Conservation (phyloP, 768 basidiomycete genomes). For the Lentinula boryana region DNA sequence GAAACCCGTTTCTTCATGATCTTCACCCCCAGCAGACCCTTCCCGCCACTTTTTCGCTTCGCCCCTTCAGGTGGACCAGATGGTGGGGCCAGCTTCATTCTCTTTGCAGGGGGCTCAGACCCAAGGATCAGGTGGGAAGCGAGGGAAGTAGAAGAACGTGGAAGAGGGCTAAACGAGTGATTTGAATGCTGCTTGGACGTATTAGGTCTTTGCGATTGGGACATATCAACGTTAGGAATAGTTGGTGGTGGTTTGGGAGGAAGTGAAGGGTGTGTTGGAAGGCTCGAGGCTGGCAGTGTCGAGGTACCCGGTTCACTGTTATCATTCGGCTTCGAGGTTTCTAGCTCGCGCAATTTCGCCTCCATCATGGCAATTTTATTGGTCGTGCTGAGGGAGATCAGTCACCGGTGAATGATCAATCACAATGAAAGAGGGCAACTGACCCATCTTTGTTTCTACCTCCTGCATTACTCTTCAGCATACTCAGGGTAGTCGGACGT, state of each 20-base stretch:
- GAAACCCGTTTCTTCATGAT: conserved; percentile 3
- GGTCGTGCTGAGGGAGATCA: conserved; percentile 50
- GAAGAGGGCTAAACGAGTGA: neutral
- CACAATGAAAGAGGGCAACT: conserved; percentile 11
- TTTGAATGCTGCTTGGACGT: neutral
- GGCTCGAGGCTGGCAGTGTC: conserved; percentile 3
- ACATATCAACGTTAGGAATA: neutral
- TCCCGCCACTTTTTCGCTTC: neutral
- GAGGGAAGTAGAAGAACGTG: neutral
- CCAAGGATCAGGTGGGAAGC: neutral
- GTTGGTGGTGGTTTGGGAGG: conserved; percentile 4
- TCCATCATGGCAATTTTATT: conserved; percentile 95
- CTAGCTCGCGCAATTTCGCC: conserved; percentile 86
- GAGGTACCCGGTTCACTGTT: neutral
- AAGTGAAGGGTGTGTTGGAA: conserved; percentile 5
- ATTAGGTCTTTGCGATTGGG: neutral
- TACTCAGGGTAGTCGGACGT: conserved; percentile 80
- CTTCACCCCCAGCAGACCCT: conserved; percentile 1
- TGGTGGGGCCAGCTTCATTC: neutral
- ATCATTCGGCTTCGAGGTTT: conserved; percentile 27
- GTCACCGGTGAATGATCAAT: neutral
- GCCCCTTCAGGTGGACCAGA: neutral
- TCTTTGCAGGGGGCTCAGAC: neutral
- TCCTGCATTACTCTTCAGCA: conserved; percentile 68
- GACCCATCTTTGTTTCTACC: conserved; percentile 48